phyloP scores from a whole-genome alignment of 2,329 filamentous ascomycete species.

The Talaromyces marneffei region DNA sequence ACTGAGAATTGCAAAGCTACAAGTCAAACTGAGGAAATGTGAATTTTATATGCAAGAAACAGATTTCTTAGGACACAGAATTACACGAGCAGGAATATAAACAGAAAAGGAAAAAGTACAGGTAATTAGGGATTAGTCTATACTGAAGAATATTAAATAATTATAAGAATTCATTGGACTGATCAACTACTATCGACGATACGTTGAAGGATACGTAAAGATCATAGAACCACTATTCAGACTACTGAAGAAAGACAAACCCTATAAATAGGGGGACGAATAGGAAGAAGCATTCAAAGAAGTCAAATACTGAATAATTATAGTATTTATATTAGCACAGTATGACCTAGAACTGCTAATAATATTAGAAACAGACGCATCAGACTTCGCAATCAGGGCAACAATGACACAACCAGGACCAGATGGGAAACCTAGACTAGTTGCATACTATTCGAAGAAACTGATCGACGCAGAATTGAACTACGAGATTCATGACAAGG shows the following conservation, averaged over 20 bases:
- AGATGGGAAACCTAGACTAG: background rate
- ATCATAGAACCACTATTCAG: no score
- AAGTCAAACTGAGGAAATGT: background rate
- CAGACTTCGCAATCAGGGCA: background rate
- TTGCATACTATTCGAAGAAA: conserved; percentile 12
- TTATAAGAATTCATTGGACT: background rate
- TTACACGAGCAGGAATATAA: background rate
- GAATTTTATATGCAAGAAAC: conserved; percentile 4
- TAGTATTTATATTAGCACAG: no score
- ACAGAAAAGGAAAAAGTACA: background rate
- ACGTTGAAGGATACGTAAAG: no score
- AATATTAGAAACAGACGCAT: background rate
- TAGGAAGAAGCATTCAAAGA: no score
- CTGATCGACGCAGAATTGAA: no score
- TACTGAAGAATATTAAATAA: background rate
- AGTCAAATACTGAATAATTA: no score
- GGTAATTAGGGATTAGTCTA: background rate
- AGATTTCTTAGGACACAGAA: background rate
- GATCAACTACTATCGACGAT: conserved; percentile 3
- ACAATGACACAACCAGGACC: background rate
- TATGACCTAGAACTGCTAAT: no score
- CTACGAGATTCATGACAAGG: no score
- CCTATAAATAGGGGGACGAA: no score
- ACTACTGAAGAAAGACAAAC: no score
- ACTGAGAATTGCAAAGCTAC: background rate